Evolutionary conservation across 163 green algal genomes (phyloP).

Genomic region (Prototheca wickerhamii): DNA sequence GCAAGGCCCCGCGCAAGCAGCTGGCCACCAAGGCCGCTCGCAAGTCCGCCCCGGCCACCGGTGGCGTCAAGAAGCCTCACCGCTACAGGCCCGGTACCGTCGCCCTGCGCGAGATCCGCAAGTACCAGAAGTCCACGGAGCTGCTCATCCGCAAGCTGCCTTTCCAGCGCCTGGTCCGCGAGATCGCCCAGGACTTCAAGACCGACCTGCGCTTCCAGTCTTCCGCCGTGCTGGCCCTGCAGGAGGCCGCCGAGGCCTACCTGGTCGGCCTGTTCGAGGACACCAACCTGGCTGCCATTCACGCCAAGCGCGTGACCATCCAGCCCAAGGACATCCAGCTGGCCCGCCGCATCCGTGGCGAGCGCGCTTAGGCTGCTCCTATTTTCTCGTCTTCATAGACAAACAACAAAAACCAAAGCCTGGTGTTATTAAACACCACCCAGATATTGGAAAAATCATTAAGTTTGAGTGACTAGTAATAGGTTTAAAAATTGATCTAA

Average conservation of each 20-base stretch:
- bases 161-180: constrained; percentile 81
- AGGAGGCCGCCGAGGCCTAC: constrained; percentile 69
- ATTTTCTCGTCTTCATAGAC: too few relatives aligned
- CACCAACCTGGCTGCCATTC: constrained; percentile 89
- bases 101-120: constrained; percentile 67
- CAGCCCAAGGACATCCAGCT: constrained; percentile 98
- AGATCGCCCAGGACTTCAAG: constrained; percentile 92
- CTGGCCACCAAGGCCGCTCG: constrained; percentile 67
- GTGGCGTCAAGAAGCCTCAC: constrained; percentile 70
- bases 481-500: too few relatives aligned
- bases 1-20: constrained; percentile 67
- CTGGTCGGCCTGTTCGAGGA: constrained; percentile 83
- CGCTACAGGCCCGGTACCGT: constrained; percentile 69
- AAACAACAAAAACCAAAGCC: neutral
- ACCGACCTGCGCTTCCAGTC: constrained; percentile 85
- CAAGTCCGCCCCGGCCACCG: constrained; percentile 43
- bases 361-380: constrained; percentile 52
- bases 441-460: neutral
- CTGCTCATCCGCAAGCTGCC: constrained; percentile 86
- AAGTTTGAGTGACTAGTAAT: too few relatives aligned
- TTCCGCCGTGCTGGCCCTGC: constrained; percentile 28
- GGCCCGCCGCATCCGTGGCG: constrained; percentile 67
- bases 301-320: constrained; percentile 98
- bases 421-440: constrained; percentile 3
- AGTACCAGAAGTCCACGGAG: constrained; percentile 87